Evolutionary conservation across 2,329 filamentous ascomycete species (phyloP), one percentile per base, ranked within the genome.

Genomic region (Trichoderma hamatum): DNA sequence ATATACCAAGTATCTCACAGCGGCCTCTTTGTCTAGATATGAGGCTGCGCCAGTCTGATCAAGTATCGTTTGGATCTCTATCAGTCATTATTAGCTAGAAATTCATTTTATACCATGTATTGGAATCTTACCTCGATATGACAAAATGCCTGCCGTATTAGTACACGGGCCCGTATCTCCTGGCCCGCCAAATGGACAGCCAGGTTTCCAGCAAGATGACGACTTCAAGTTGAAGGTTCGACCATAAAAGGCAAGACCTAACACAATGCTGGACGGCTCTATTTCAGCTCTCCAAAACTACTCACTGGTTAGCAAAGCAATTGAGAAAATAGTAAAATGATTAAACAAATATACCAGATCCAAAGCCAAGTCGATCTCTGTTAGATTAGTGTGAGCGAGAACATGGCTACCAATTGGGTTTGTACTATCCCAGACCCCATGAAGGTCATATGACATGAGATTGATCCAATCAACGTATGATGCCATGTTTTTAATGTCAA

Each of bases 171-270:
- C 78, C 26, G 70, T 67, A 6, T 55, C 61, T 1, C 76, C 76
- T 5, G 70, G 49, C 13, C 77, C 77, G 0, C 71, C 72, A 49
- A 72, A 79, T 0, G 52, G 69, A 28, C 78, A 80, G 9, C 59
- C 56, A 16, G 74, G 74, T 0, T 75, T 75, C 0, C 60, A 72
- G 69, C 78, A 81, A n/a, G 72, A 70, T 0, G 71, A 39, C 2
- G 73, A 55, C 0, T 73, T 64, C 78, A 81, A 80, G 21, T 76
- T 70, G 71, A 80, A 81, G 3, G 72, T 73, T 5, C 78, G 70
- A 0, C 77, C 78, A 56, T 79, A 80, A 64, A 74, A 77, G 3
- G 72, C 67, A 0, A 80, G 69, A 1, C 79, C 79, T 0, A 80
- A 74, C 0, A 77, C 64, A 6, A 81, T 58, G 30, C 39, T 21